Percentiles rank a stretch among this genome's conserved stretches.
Conservation (phyloP, 2,329 filamentous ascomycete genomes). For the Chrysoporthe austroafricana region DNA sequence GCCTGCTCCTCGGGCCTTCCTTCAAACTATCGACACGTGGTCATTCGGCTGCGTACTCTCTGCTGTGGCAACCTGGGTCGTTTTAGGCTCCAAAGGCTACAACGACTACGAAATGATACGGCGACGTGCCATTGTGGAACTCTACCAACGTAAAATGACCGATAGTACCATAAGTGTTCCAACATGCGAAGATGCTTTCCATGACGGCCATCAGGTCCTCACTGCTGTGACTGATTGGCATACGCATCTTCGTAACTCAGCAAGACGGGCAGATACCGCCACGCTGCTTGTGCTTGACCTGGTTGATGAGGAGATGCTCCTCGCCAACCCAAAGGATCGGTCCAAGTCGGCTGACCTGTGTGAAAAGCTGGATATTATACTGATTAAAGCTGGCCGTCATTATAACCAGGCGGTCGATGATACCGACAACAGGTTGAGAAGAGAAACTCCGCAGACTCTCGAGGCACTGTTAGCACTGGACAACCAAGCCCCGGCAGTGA, state of each 20-base stretch:
- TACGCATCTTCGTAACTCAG: neutral
- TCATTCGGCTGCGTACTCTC: slow-evolving; percentile 9
- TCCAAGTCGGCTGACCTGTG: neutral
- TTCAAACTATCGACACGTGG: slow-evolving; percentile 7
- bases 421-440: neutral
- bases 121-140: neutral
- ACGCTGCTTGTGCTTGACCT: neutral
- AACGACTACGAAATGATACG: neutral
- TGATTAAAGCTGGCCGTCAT: neutral
- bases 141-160: neutral
- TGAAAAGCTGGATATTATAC: neutral
- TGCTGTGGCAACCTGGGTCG: slow-evolving; percentile 7
- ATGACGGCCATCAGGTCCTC: neutral
- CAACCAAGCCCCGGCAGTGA: neutral
- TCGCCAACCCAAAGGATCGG: neutral
- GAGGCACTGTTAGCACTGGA: neutral
- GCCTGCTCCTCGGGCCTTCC: neutral
- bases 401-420: neutral
- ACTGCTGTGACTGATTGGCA: slow-evolving; percentile 7
- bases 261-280: neutral
- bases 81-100: neutral
- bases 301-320: neutral
- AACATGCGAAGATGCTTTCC: slow-evolving; percentile 1
- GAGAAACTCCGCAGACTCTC: neutral
- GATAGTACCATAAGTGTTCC: neutral